Evolutionary conservation across 2,329 filamentous ascomycete species (phyloP).

Genomic region (Xylariaceae sp.): DNA sequence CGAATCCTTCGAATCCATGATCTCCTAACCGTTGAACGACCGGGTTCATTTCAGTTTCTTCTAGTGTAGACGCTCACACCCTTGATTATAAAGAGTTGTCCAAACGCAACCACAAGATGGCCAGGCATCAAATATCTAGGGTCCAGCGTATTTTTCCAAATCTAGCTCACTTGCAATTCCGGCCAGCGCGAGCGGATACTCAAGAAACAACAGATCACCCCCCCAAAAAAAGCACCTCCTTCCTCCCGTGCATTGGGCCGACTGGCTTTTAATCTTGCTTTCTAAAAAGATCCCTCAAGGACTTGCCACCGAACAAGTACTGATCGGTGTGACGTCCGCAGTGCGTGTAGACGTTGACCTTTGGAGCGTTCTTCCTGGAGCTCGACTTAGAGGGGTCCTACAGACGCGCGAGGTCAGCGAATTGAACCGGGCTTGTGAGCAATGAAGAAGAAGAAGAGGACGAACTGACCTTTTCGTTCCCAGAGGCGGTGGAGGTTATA

Average conservation of each 20-base stretch:
- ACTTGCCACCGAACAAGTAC: slow-evolving; percentile 47
- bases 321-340: slow-evolving; percentile 52
- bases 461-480: slow-evolving; percentile 25
- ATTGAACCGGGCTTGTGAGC: not conserved
- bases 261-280: slow-evolving; percentile 22
- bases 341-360: slow-evolving; percentile 48
- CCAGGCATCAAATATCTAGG: too few species aligned
- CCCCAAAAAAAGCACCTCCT: too few species aligned
- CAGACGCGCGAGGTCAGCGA: not conserved
- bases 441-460: not conserved
- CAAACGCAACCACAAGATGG: too few species aligned
- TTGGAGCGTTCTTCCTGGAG: slow-evolving; percentile 26
- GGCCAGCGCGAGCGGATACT: too few species aligned
- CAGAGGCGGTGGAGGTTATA: slow-evolving; percentile 2
- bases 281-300: slow-evolving; percentile 39
- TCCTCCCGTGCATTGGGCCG: not conserved
- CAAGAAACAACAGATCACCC: too few species aligned
- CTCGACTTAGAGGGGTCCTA: slow-evolving; percentile 23
- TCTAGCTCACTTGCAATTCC: too few species aligned
- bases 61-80: too few species aligned
- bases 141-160: too few species aligned
- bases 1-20: not conserved
- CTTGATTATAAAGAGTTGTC: too few species aligned
- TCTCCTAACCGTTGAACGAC: too few species aligned
- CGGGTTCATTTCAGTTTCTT: too few species aligned